Base-by-base conservation (phyloP, 2,329 filamentous ascomycete genomes). In the Metarhizium album region DNA sequence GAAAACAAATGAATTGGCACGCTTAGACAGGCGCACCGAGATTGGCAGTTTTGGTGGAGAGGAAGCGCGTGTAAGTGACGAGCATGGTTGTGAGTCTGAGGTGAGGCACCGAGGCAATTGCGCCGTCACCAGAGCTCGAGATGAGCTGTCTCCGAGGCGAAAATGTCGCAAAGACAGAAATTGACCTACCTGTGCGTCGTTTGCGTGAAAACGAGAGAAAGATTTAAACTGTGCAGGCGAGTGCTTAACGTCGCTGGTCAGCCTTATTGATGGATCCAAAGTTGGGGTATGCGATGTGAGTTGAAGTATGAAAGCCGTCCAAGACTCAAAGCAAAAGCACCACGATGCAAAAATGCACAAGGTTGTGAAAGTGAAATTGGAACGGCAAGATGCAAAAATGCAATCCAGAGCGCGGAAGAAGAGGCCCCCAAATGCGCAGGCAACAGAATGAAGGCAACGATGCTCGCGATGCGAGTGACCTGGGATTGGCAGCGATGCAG, bases 51-150 rank as follows among this genome's bases (percentile, higher is more conserved):
- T 33, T 27, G 46, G 29, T 45, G 40, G 40, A 43, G 40, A 43
- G 40, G 20, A 23, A 14, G 22, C 16, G 46, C n/a, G 47, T 45
- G 35, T 50, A 48, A 50, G 48, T 47, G 45, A 47, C 2, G 20
- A 35, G 20, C 50, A 50, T 49, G 43, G 42, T 20, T 27, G 35
- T 18, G 43, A 8, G 18, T 13, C 5, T 9, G 8, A 33, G 45
- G 49, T 38, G 57, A 61, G 59, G 61, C 60, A 59, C 58, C 62
- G 60, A 57, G 46, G 57, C 60, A 55, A 67, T 66, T 46, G 43
- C 27, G 35, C 16, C 3, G 7, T 13, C 38, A 35, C 35, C 27
- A 16, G 14, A 6, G 29, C 24, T 16, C 22, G 16, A 47, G 40
- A 62, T 61, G 38, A 42, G 23, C 7, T 20, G 8, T 20, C 31